A percentile compares a stretch with the other conserved stretches of the same genome.
Evolutionary conservation across 2,329 filamentous ascomycete genomes (phyloP).

Genomic region (Seiridium cupressi): DNA sequence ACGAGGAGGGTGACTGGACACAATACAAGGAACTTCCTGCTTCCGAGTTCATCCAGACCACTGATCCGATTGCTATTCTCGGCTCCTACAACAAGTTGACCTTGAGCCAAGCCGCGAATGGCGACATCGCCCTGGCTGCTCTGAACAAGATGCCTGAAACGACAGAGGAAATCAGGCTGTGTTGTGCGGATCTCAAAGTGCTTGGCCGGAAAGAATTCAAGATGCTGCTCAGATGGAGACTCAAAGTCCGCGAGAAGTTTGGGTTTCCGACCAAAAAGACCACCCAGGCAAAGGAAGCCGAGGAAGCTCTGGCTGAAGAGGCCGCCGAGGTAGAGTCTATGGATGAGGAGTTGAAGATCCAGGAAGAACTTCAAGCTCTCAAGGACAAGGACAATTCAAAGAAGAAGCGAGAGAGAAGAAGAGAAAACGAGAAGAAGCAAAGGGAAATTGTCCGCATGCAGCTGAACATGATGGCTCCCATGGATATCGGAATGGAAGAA

Average conservation of each 20-base stretch:
- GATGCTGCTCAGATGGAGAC: slow-evolving; percentile 80
- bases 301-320: slow-evolving; percentile 58
- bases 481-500: slow-evolving; percentile 93
- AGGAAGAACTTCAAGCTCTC: slow-evolving; percentile 80
- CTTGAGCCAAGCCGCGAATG: slow-evolving; percentile 76
- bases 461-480: slow-evolving; percentile 92
- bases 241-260: slow-evolving; percentile 87
- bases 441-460: slow-evolving; percentile 96
- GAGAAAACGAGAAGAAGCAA: slow-evolving; percentile 90
- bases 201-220: slow-evolving; percentile 95
- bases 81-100: slow-evolving; percentile 81
- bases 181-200: slow-evolving; percentile 83
- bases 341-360: slow-evolving; percentile 91
- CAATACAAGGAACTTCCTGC: slow-evolving; percentile 88
- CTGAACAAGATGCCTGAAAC: slow-evolving; percentile 85
- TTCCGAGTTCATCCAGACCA: slow-evolving; percentile 90
- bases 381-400: slow-evolving; percentile 74
- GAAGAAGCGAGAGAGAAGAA: slow-evolving; percentile 80
- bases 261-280: slow-evolving; percentile 77
- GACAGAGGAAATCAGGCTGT: slow-evolving; percentile 74
- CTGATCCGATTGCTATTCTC: slow-evolving; percentile 88
- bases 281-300: slow-evolving; percentile 38
- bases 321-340: slow-evolving; percentile 82
- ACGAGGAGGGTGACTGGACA: slow-evolving; percentile 92
- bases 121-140: slow-evolving; percentile 83